Evolutionary conservation across 805 yeast species (phyloP).

Genomic region (Brettanomyces naardenensis): DNA sequence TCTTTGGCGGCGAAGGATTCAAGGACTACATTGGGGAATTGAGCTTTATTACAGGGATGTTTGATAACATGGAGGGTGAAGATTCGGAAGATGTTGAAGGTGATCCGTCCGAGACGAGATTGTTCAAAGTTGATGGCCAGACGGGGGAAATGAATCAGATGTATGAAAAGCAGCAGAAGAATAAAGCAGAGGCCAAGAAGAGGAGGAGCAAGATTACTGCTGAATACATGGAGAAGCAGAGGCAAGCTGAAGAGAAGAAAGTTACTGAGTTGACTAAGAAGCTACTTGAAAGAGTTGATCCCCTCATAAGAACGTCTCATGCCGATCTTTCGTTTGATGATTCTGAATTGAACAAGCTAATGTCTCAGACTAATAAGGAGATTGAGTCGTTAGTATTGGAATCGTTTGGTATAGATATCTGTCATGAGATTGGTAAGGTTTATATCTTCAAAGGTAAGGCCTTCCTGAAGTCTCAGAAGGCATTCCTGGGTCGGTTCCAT

Average conservation of each 20-base stretch:
- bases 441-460: slow-evolving; percentile 60
- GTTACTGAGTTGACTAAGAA: slow-evolving; percentile 55
- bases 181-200: slow-evolving; percentile 5
- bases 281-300: slow-evolving; percentile 32
- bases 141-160: slow-evolving; percentile 1
- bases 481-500: slow-evolving; percentile 52
- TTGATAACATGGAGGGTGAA: slow-evolving; percentile 23
- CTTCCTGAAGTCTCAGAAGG: slow-evolving; percentile 58
- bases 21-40: slow-evolving; percentile 83
- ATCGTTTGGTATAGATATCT: slow-evolving; percentile 76
- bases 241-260: slow-evolving; percentile 30
- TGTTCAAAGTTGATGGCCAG: slow-evolving; percentile 17
- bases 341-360: slow-evolving; percentile 43
- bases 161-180: slow-evolving; percentile 3
- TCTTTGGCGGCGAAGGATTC: slow-evolving; percentile 89
- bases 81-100: slow-evolving; percentile 34
- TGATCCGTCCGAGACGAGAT: slow-evolving; percentile 39
- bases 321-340: slow-evolving; percentile 19
- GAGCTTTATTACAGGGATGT: slow-evolving; percentile 67
- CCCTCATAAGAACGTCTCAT: slow-evolving; percentile 28
- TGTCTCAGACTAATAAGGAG: slow-evolving; percentile 62
- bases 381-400: slow-evolving; percentile 79
- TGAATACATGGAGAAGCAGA: slow-evolving; percentile 23
- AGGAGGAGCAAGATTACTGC: slow-evolving; percentile 15
- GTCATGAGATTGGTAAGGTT: slow-evolving; percentile 67